Conservation (phyloP, 352 stramenopile species). For the Phytophthora kernoviae region DNA sequence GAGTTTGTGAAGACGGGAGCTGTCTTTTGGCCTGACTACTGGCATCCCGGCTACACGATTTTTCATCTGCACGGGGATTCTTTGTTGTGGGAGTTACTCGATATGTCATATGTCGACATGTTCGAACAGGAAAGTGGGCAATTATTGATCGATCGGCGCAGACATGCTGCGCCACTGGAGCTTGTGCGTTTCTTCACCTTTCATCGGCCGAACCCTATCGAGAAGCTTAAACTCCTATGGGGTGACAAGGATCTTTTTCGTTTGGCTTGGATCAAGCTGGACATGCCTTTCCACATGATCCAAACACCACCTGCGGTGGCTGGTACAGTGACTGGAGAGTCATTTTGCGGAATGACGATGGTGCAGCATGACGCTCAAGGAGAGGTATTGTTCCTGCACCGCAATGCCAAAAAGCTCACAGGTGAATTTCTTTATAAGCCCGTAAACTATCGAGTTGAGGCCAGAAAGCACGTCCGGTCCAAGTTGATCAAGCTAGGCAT, state of each 20-base stretch:
- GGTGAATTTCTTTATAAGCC: constrained; percentile 27
- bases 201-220: constrained; percentile 40
- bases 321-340: constrained; percentile 27
- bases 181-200: constrained; percentile 48
- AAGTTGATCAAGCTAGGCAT: constrained; percentile 27
- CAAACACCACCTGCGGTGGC: constrained; percentile 42
- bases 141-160: constrained; percentile 22
- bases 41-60: constrained; percentile 57
- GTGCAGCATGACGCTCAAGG: constrained; percentile 39
- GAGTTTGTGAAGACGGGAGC: constrained; percentile 47
- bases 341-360: constrained; percentile 44
- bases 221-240: constrained; percentile 42
- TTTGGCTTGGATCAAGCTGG: constrained; percentile 57
- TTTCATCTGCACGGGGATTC: constrained; percentile 58
- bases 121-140: constrained; percentile 40
- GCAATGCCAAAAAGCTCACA: constrained; percentile 54
- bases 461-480: constrained; percentile 22
- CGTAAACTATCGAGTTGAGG: constrained; percentile 27
- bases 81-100: constrained; percentile 60
- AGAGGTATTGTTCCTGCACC: constrained; percentile 54
- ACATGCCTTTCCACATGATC: constrained; percentile 56
- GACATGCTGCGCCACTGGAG: constrained; percentile 18
- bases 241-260: constrained; percentile 71
- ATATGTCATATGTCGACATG: constrained; percentile 53
- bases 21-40: constrained; percentile 73